Conservation (phyloP, 2,329 filamentous ascomycete species). For the Pseudonectria buxi region DNA sequence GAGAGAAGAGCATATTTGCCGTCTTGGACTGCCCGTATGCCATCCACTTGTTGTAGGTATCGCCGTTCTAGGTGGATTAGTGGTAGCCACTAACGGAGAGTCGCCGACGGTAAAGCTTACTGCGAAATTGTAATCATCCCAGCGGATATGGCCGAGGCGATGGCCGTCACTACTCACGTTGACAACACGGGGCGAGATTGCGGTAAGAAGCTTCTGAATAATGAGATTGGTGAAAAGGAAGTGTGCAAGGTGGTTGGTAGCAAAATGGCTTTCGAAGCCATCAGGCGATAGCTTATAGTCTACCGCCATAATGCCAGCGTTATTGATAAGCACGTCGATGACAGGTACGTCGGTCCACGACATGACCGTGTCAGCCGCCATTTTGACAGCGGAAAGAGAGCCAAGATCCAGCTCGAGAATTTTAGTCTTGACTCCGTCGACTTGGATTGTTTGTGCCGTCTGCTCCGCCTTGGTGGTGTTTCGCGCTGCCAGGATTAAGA, state of each 20-base stretch:
- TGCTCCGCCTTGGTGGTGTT: too few species aligned
- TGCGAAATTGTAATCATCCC: conserved; percentile 38
- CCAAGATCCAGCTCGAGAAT: too few species aligned
- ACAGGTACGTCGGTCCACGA: conserved; percentile 20
- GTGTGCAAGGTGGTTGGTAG: conserved; percentile 32
- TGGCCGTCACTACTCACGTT: conserved; percentile 37
- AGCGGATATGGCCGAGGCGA: conserved; percentile 31
- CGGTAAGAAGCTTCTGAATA: conserved; percentile 27
- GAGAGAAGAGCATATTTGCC: too few species aligned
- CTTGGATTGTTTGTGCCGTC: too few species aligned
- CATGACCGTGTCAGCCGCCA: conserved; percentile 29
- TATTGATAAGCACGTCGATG: conserved; percentile 34
- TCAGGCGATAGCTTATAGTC: conserved; percentile 27
- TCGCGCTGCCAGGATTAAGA: too few species aligned
- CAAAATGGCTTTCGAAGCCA: conserved; percentile 31
- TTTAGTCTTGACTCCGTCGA: too few species aligned
- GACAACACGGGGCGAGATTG: conserved; percentile 31
- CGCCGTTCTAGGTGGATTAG: conserved; percentile 10
- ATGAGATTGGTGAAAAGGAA: conserved; percentile 32
- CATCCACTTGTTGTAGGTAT: conserved; percentile 12
- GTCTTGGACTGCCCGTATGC: conserved; percentile 44
- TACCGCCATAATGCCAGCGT: conserved; percentile 32
- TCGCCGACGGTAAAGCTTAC: too few species aligned
- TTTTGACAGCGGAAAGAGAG: too few species aligned
- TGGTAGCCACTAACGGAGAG: background rate